A percentile compares a stretch with the other conserved stretches of the same genome.
Evolutionary conservation across 75 land plant genomes (phyloP).

Genomic region (Cryptomeria japonica): DNA sequence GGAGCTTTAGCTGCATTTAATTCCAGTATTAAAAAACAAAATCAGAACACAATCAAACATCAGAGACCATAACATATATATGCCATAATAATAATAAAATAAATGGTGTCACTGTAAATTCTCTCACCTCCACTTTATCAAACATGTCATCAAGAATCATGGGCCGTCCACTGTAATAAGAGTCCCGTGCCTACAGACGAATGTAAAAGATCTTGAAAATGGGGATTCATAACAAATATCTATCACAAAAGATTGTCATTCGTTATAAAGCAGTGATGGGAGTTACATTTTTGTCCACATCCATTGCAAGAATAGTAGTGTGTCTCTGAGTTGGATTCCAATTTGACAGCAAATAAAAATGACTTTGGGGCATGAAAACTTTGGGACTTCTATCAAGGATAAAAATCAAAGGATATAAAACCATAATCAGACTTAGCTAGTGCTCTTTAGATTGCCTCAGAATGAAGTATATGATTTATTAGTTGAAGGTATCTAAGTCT

Average conservation of each 20-base stretch:
- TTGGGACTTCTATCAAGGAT: neutral
- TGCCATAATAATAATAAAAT: neutral
- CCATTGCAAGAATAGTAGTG: neutral
- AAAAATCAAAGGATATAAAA: neutral
- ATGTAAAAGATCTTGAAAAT: neutral
- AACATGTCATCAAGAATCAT: conserved; percentile 92
- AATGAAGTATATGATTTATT: neutral
- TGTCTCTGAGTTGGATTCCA: neutral
- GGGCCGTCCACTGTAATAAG: conserved; percentile 88
- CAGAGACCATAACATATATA: neutral
- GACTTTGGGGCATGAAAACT: neutral
- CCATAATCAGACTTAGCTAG: neutral
- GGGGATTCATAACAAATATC: neutral
- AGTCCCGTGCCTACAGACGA: conserved; percentile 70
- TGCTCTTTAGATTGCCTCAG: neutral
- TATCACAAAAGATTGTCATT: neutral
- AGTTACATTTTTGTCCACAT: conserved; percentile 1
- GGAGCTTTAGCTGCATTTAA: conserved; percentile 57
- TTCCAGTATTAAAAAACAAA: neutral
- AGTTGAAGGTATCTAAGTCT: neutral
- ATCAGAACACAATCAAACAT: conserved; percentile 7
- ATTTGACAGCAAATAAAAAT: neutral
- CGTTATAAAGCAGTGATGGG: neutral
- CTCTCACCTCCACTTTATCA: conserved; percentile 84
- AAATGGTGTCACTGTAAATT: neutral